phyloP scores from a whole-genome alignment of 768 basidiomycete genomes.

The Mrakia hoshinonis region DNA sequence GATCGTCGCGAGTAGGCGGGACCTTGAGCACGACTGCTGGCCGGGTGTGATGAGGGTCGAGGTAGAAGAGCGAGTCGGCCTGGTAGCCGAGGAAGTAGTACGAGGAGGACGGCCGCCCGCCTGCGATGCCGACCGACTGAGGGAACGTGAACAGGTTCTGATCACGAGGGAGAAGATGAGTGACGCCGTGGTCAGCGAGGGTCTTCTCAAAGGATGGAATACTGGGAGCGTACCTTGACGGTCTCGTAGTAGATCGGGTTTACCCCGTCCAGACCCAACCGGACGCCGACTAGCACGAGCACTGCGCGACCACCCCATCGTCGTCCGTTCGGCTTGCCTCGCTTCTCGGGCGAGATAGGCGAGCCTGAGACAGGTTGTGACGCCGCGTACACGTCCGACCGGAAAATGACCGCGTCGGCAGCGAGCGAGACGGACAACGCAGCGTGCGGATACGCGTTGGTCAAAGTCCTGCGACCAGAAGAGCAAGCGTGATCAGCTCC shows the following conservation, averaged over 20 bases:
- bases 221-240: slow-evolving; percentile 52
- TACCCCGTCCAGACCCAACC: slow-evolving; percentile 83
- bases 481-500: neutral
- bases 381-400: slow-evolving; percentile 74
- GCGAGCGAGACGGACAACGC: slow-evolving; percentile 74
- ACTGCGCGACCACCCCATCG: slow-evolving; percentile 78
- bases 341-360: neutral
- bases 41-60: slow-evolving; percentile 42
- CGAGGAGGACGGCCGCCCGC: slow-evolving; percentile 89
- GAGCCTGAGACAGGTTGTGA: slow-evolving; percentile 42
- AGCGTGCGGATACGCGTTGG: slow-evolving; percentile 67
- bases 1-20: neutral
- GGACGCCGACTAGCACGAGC: slow-evolving; percentile 71
- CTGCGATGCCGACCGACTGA: slow-evolving; percentile 92
- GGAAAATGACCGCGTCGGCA: slow-evolving; percentile 70
- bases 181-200: no score
- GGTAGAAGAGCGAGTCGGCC: slow-evolving; percentile 61
- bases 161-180: no score
- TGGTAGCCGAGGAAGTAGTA: slow-evolving; percentile 97
- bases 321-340: slow-evolving; percentile 1
- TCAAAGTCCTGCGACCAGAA: slow-evolving; percentile 54
- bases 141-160: slow-evolving; percentile 84
- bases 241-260: slow-evolving; percentile 91
- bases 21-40: slow-evolving; percentile 11
- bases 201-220: neutral